Evolutionary conservation across 257 asterid genomes (phyloP).

Genomic region (Solanum tarapatanum): DNA sequence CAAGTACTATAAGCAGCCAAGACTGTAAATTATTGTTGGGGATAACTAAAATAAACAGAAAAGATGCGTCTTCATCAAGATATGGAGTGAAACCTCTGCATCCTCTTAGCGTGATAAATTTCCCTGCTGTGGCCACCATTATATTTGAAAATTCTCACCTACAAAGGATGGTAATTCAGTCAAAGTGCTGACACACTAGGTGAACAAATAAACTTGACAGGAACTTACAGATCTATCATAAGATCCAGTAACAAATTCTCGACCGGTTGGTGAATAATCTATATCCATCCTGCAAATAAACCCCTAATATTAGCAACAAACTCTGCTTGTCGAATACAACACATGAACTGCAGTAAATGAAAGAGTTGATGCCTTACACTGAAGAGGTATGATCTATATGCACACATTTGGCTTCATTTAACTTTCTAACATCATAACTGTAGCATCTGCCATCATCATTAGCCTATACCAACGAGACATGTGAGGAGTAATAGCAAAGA

Average conservation of each 20-base stretch:
- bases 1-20: neutral
- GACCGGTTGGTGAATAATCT: slow-evolving; percentile 95
- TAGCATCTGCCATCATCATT: slow-evolving; percentile 92
- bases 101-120: slow-evolving; percentile 89
- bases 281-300: slow-evolving; percentile 72
- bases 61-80: neutral
- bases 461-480: slow-evolving; percentile 38
- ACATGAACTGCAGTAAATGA: neutral
- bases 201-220: neutral
- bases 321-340: neutral
- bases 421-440: slow-evolving; percentile 79
- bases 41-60: neutral
- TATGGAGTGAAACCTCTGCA: slow-evolving; percentile 64
- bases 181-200: neutral
- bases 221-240: slow-evolving; percentile 89
- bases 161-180: slow-evolving; percentile 11
- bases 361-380: slow-evolving; percentile 42
- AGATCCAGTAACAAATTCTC: slow-evolving; percentile 97
- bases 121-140: slow-evolving; percentile 98
- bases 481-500: neutral
- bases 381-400: slow-evolving; percentile 93
- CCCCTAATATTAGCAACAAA: neutral
- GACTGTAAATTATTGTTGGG: neutral
- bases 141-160: slow-evolving; percentile 84
- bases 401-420: slow-evolving; percentile 75